Base-by-base conservation (phyloP, 306 rosid species). In the Neltuma alba region DNA sequence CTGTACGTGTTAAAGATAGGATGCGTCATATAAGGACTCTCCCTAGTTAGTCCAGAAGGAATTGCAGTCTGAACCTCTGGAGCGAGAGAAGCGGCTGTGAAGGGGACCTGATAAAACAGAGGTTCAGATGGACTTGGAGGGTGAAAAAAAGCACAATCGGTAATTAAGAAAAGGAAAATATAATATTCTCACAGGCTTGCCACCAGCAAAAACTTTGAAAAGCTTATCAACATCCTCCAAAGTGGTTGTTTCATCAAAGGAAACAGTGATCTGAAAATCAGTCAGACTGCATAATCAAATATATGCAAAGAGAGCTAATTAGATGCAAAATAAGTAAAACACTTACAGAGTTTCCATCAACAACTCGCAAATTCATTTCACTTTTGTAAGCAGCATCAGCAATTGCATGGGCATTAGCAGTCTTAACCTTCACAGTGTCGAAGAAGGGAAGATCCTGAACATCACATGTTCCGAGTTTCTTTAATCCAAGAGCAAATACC, bases 181-280 rank as follows among this genome's bases (percentile, higher is more conserved):
- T 15, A 48, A 47, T 41, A 69, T 72, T 21, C 92, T 84, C 70
- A 91, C 95, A 33, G 89, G 77, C 83, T 89, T 91, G 71, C 91
- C 87, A 67, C 80, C 84, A 48, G 96, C 85, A 55, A 96, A 96
- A 58, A 93, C 96, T 82, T 91, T 86, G 88, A 91, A 89, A 57
- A 96, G 98, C 37, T 89, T 77, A 77, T 96, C 99, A 74, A 96
- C 96, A 84, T 96, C 99, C 85, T 91, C 97, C 79, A 96, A 86
- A 72, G 97, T 91, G 37, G 96, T 93, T 36, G 99, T 96, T 91
- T 96, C 99, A 69, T 96, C 99, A 73, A 96, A 93, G 20, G 99
- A 86, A 76, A 45, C 92, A 58, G 99, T 96, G 86, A 93, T 85
- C 99, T 96, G 92, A 66, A 90, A 83, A 75, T 73, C 67, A 84